A percentile compares a stretch with the other conserved stretches of the same genome.
Evolutionary conservation across 208 protist genomes (phyloP).

Genomic region (Leishmania braziliensis): DNA sequence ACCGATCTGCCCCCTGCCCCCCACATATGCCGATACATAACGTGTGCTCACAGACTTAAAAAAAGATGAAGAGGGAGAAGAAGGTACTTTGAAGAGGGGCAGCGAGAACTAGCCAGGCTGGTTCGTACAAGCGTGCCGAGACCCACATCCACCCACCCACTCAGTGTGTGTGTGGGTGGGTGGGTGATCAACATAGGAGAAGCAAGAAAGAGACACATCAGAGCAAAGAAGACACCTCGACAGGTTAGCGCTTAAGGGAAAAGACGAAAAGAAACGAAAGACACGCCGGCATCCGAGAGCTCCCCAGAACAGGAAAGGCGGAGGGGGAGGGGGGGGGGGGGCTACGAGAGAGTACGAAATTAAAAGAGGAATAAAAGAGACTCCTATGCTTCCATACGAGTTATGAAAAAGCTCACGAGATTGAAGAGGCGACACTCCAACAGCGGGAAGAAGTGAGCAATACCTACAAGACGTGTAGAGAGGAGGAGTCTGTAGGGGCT

Average conservation of each 20-base stretch:
- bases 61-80: too few species aligned
- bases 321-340: neutral
- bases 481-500: neutral
- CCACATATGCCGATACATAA: too few species aligned
- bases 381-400: neutral
- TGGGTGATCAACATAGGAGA: neutral
- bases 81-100: too few species aligned
- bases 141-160: constrained; percentile 3
- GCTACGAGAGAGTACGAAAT: neutral
- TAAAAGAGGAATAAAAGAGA: neutral
- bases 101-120: neutral
- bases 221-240: constrained; percentile 12
- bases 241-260: neutral
- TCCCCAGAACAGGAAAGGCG: neutral
- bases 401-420: neutral
- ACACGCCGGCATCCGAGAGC: neutral
- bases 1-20: neutral
- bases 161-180: neutral
- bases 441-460: neutral
- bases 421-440: neutral
- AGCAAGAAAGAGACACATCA: constrained; percentile 3
- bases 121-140: neutral
- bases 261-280: neutral
- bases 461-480: neutral
- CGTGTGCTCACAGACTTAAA: too few species aligned